These are phyloP conservation scores for Clitoria ternatea DNA, from an alignment of 306 rosid species.

Conservation along the genomic window DNA sequence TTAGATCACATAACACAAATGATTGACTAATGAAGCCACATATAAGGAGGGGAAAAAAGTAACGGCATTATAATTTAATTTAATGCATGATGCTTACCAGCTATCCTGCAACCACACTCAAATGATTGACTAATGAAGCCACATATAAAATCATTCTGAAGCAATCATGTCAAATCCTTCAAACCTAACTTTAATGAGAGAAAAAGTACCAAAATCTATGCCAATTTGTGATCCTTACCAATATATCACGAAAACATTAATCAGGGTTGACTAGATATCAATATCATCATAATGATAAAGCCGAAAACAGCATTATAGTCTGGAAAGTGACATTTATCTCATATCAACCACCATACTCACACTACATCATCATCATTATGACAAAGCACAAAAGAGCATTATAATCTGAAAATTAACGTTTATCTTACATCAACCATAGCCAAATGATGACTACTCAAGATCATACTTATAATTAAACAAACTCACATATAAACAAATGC, in stretches of 20 bases:
- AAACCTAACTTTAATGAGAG: not conserved
- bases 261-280: not conserved
- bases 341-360: not conserved
- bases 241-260: not conserved
- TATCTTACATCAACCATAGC: not conserved
- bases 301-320: not conserved
- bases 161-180: not conserved
- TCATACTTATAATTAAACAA: not conserved
- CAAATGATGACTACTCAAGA: not conserved
- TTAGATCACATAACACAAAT: not conserved
- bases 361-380: no score
- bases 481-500: not conserved
- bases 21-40: no score
- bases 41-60: no score
- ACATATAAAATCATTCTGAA: slow-evolving; percentile 13
- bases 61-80: not conserved
- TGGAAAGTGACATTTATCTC: not conserved
- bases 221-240: not conserved
- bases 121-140: slow-evolving; percentile 1
- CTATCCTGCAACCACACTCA: slow-evolving; percentile 8
- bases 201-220: not conserved
- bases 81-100: not conserved
- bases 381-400: no score
- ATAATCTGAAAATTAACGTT: not conserved
- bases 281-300: slow-evolving; percentile 10